Base-by-base conservation (phyloP, 108 stramenopile species). In the Stephanodiscus triporus region DNA sequence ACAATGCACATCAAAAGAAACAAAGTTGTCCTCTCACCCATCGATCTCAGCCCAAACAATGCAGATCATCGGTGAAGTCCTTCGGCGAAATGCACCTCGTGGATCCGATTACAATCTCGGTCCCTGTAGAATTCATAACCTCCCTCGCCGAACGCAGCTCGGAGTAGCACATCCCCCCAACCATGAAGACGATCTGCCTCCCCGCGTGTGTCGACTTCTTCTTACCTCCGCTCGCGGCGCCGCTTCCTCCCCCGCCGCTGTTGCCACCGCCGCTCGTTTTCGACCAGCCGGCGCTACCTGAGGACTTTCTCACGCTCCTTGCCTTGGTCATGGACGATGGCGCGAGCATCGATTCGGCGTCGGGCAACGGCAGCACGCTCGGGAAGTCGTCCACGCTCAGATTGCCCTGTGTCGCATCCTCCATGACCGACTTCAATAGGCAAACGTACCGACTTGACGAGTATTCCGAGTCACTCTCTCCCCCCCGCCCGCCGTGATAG, bases 371-470 rank as follows among this genome's bases (percentile, higher is more conserved):
- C 59, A 95, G 66, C 14, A 95, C 89, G 72, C 91, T 94, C 17
- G 97, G 96, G 66, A 90, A 97, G 1, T 88, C 94, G 8, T 96
- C 90, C 29, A 93, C 75, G 51, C 89, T 91, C 19, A 97, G 87
- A 23, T 45, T 70, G 0, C 83, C 86, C 13, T 72, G n/a, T 0
- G 89, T 75, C 47, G 92, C 65, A 55, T 88, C 86, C 27, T 92
- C 80, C 61, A 96, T 43, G 13, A 96, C 80, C 8, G 61, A 63
- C 76, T 93, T 94, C 36, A 97, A 54, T 6, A 83, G 75, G 23
- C 91, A 87, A 6, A 78, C 83, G 55, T 97, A 97, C 13, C 97
- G 92, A 70, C 90, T 94, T 10, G 83, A 75, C 30, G 91, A 76
- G 61, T 91, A 95, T 70, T 94, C 93, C 53, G 80, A 85, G 2